Base-by-base conservation (phyloP, 2,329 filamentous ascomycete genomes). In the Monilinia aucupariae region DNA sequence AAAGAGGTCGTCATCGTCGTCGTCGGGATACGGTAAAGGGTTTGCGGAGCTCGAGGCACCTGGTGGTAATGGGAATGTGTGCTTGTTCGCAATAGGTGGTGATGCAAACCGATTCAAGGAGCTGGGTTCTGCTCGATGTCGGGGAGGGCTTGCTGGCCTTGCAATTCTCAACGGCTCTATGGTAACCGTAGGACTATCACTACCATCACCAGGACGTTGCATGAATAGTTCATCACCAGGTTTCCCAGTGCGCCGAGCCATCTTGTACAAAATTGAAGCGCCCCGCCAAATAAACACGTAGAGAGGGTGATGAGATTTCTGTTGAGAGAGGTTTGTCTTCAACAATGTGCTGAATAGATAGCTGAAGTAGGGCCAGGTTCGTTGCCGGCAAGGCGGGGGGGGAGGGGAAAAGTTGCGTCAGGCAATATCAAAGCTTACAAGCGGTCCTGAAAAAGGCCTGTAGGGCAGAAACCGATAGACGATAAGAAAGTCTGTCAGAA, bases 201-300 rank as follows among this genome's bases (percentile, higher is more conserved):
- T 75, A 62, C 76, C 77, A 58, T 75, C 70, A 59, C 71, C 72
- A n/a, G 76, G 76, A 64, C 73, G 76, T 65, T 81, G 76, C 68
- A 96, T 83, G 78, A 96, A 93, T 79, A 96, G 88, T 81, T 93
- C 91, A 76, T 92, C 88, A 37, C 91, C 88, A 32, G 88, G 84
- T 69, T 87, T 80, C 71, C 88, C 87, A 73, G 87, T 85, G 64
- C 71, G 73, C 59, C 66, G 64, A 52, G 72, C 72, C 72, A 74
- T 75, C 67, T 68, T 66, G 65, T 68, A 67, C 63, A 43, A 51
- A 59, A 49, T 58, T 55, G 51, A 64, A 67, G 54, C 41, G 65
- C 64, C 66, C 67, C 66, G 64, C 68, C 68, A 64, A 65, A 65
- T 61, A 55, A 62, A 64, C 67, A 25, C 64, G 66, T 65, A 66